Conservation (phyloP, 164 flowering plant genomes). For the Saururus chinensis region DNA sequence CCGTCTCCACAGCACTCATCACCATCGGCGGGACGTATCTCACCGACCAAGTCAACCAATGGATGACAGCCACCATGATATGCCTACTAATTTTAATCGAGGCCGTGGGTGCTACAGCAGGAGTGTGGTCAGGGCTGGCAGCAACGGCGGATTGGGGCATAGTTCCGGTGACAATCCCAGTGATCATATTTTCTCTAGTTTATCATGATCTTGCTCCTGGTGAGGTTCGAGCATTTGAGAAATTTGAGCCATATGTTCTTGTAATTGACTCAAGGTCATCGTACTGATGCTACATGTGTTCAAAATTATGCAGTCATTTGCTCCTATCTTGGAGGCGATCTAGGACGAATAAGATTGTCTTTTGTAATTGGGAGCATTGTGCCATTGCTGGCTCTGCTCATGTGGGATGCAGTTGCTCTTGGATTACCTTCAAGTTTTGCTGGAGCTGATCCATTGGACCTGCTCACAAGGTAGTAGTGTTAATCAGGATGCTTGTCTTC, state of each 20-base stretch:
- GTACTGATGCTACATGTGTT: too few species aligned
- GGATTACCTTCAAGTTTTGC: constrained; percentile 36
- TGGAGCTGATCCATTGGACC: constrained; percentile 52
- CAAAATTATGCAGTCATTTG: constrained; percentile 46
- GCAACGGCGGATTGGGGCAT: constrained; percentile 44
- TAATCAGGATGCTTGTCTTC: background rate
- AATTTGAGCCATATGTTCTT: background rate
- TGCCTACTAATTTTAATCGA: constrained; percentile 55
- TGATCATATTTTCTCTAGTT: constrained; percentile 61
- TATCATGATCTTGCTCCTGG: constrained; percentile 70
- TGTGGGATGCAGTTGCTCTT: constrained; percentile 66
- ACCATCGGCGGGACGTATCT: constrained; percentile 51
- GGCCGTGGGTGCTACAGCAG: constrained; percentile 33
- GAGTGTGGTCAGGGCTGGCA: constrained; percentile 55
- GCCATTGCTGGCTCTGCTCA: constrained; percentile 51
- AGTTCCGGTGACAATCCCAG: constrained; percentile 56
- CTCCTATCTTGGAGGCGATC: constrained; percentile 67
- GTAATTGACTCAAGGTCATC: too few species aligned
- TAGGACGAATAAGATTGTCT: constrained; percentile 41
- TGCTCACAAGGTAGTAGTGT: constrained; percentile 44
- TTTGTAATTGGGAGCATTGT: constrained; percentile 53
- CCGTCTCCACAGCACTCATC: constrained; percentile 35
- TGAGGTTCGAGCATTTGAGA: constrained; percentile 9
- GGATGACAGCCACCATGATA: constrained; percentile 64
- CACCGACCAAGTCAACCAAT: constrained; percentile 63